Conservation (phyloP, 176 grass and related monocot genomes). For the Aegilops longissima region DNA sequence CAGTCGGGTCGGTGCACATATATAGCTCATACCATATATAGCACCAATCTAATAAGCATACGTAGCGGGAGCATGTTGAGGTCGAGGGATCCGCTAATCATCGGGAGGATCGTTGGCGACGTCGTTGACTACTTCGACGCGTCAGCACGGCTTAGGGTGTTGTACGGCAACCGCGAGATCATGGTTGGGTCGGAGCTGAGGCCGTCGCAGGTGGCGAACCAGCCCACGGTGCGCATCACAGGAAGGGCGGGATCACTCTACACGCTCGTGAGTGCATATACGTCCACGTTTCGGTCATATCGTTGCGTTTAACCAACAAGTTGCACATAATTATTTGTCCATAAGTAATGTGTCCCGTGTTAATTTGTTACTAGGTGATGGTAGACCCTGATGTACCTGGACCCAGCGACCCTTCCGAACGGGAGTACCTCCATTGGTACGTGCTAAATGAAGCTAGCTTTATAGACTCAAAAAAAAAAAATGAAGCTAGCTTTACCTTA, state of each 20-base stretch:
- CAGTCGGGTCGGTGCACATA: neutral
- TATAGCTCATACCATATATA: neutral
- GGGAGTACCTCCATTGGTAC: conserved; percentile 93
- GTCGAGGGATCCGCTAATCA: conserved; percentile 73
- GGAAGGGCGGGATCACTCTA: conserved; percentile 49
- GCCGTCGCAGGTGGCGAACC: conserved; percentile 58
- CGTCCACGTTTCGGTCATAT: too few species aligned
- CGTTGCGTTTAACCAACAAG: too few species aligned
- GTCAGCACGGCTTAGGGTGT: conserved; percentile 44
- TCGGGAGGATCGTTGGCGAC: conserved; percentile 68
- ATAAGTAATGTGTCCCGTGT: too few species aligned
- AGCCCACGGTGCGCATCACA: conserved; percentile 62
- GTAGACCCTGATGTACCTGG: conserved; percentile 84
- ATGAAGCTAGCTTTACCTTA: too few species aligned
- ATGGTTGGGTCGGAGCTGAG: conserved; percentile 75
- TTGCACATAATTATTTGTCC: too few species aligned
- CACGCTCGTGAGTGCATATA: conserved; percentile 55
- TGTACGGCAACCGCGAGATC: conserved; percentile 63
- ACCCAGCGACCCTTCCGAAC: conserved; percentile 63
- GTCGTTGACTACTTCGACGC: conserved; percentile 54
- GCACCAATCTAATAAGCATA: too few species aligned
- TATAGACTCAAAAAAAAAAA: too few species aligned
- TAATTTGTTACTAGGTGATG: conserved; percentile 51
- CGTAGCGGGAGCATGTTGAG: neutral
- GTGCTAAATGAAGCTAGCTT: neutral